Percentiles rank a stretch among this genome's conserved stretches.
These are phyloP conservation scores for Lachnellula subtilissima DNA, from an alignment of 2,329 filamentous ascomycete genomes.

Conservation along the genomic window DNA sequence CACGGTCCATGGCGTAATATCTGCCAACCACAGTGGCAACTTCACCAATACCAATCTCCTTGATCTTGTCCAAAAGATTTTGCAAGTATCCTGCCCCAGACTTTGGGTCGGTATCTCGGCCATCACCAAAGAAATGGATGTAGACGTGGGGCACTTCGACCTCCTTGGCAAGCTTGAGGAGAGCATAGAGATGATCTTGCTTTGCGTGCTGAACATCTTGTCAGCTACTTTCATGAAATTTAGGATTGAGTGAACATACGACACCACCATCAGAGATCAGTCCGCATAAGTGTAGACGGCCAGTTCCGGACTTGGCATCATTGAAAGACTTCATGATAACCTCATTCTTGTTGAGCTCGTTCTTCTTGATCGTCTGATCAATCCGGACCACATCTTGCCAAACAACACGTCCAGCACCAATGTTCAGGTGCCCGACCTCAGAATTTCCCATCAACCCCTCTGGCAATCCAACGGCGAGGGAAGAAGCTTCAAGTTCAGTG, in stretches of 20 bases:
- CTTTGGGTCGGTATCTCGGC: slow-evolving; percentile 96
- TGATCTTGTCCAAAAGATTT: slow-evolving; percentile 71
- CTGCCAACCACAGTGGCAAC: slow-evolving; percentile 90
- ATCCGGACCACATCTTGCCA: slow-evolving; percentile 99
- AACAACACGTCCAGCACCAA: slow-evolving; percentile 92
- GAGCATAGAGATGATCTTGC: slow-evolving; percentile 84
- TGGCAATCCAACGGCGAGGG: slow-evolving; percentile 88
- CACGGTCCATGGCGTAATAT: slow-evolving; percentile 99
- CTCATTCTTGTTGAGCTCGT: slow-evolving; percentile 32
- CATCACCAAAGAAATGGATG: slow-evolving; percentile 99
- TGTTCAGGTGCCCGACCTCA: slow-evolving; percentile 97
- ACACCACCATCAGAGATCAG: slow-evolving; percentile 95
- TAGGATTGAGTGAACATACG: slow-evolving; percentile 39
- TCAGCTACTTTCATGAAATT: slow-evolving; percentile 13
- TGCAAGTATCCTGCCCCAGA: slow-evolving; percentile 84
- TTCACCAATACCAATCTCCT: slow-evolving; percentile 82
- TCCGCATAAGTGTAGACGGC: slow-evolving; percentile 85
- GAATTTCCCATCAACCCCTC: slow-evolving; percentile 99
- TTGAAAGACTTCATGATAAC: slow-evolving; percentile 58
- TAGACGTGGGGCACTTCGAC: slow-evolving; percentile 84
- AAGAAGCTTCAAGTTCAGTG: slow-evolving; percentile 91
- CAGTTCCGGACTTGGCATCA: slow-evolving; percentile 79
- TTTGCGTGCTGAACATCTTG: slow-evolving; percentile 66
- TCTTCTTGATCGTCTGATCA: slow-evolving; percentile 73
- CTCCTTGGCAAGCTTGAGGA: slow-evolving; percentile 86